Conservation (phyloP, 2,329 filamentous ascomycete species). For the Teratosphaeria gauchensis region DNA sequence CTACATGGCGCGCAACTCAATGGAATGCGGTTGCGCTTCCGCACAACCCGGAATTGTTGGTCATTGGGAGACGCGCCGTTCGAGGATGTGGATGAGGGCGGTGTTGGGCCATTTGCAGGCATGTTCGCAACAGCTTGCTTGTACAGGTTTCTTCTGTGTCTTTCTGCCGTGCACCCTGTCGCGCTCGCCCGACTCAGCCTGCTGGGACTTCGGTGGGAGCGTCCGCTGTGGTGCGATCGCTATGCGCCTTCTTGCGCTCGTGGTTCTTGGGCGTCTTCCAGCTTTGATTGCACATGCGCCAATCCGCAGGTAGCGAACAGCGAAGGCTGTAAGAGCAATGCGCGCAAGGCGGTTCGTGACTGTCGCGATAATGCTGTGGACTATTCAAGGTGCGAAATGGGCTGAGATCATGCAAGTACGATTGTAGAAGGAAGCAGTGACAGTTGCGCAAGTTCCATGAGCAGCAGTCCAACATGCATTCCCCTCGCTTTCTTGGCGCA, state of each 20-base stretch:
- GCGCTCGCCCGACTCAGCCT: neutral
- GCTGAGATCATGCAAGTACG: neutral
- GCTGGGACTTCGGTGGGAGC: neutral
- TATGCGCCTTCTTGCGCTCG: neutral
- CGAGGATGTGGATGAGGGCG: constrained; percentile 64
- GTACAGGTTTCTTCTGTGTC: neutral
- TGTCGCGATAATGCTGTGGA: neutral
- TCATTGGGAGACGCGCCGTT: constrained; percentile 69
- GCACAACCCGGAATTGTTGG: constrained; percentile 74
- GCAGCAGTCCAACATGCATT: neutral
- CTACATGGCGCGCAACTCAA: constrained; percentile 86
- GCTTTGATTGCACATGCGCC: neutral
- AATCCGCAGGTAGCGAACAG: neutral
- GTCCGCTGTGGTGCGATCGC: neutral
- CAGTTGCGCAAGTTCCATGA: neutral
- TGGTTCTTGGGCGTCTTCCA: neutral
- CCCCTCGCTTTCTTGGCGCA: neutral
- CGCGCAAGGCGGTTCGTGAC: neutral
- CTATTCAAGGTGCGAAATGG: neutral
- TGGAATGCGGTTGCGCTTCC: constrained; percentile 84
- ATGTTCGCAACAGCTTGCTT: neutral
- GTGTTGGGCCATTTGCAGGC: constrained; percentile 46
- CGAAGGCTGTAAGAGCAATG: neutral
- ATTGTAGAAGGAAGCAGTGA: neutral
- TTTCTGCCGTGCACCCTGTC: neutral